Percentiles rank a stretch among this genome's conserved stretches.
Evolutionary conservation across 2,329 filamentous ascomycete species (phyloP).

Genomic region (Scolecobasidium constrictum): DNA sequence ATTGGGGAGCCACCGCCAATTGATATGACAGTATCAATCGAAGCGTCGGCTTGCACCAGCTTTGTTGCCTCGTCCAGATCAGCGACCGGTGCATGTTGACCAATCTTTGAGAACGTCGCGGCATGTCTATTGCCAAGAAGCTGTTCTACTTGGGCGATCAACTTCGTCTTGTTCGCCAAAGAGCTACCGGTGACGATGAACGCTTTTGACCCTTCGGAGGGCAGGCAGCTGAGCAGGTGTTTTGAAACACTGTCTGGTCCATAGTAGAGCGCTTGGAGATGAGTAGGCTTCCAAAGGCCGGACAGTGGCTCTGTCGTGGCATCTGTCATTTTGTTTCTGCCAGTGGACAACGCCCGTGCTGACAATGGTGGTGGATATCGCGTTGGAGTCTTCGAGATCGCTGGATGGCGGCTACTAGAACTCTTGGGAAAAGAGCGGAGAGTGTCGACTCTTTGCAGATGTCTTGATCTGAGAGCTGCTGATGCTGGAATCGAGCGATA

Average conservation of each 20-base stretch:
- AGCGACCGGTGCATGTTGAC: conserved; percentile 44
- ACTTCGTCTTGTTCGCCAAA: conserved; percentile 40
- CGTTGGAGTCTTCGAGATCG: too few relatives aligned
- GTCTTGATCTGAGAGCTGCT: too few relatives aligned
- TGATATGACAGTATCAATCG: conserved; percentile 43
- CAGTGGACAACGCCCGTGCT: too few relatives aligned
- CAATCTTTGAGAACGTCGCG: conserved; percentile 44
- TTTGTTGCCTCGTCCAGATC: conserved; percentile 42
- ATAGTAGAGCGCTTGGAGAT: conserved; percentile 40
- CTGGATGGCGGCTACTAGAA: too few relatives aligned
- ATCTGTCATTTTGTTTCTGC: conserved; percentile 29
- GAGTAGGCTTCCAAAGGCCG: conserved; percentile 41
- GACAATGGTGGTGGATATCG: neutral
- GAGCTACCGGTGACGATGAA: conserved; percentile 47
- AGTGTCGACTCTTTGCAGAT: too few relatives aligned
- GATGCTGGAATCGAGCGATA: too few relatives aligned
- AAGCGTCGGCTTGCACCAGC: conserved; percentile 31
- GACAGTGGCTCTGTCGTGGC: conserved; percentile 32
- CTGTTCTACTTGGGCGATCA: conserved; percentile 40
- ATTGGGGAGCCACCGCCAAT: conserved; percentile 47
- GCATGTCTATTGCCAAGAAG: conserved; percentile 37
- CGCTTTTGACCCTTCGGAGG: conserved; percentile 36
- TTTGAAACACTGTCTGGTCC: conserved; percentile 35
- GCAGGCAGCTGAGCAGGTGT: conserved; percentile 36
- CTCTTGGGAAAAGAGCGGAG: too few relatives aligned